A percentile compares a stretch with the other conserved stretches of the same genome.
These are phyloP conservation scores for Penium margaritaceum DNA, from an alignment of 139 green algal species.

Conservation along the genomic window DNA sequence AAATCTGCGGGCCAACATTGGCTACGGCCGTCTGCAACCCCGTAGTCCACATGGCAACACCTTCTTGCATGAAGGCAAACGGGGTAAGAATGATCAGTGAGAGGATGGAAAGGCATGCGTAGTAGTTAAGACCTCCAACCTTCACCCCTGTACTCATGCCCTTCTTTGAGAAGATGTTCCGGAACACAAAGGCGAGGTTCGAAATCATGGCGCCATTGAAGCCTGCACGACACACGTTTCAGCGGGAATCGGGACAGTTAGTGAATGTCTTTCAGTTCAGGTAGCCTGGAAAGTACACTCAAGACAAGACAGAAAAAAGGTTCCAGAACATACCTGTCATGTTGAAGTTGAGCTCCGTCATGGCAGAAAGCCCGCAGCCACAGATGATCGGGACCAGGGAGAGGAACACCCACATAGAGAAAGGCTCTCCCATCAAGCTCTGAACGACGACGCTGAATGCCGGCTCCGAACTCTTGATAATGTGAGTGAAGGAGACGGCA, in stretches of 20 bases:
- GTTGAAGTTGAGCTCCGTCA: conserved; percentile 81
- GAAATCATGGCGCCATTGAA: conserved; percentile 50
- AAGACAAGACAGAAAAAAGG: background rate
- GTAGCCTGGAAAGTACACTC: no score
- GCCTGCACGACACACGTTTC: conserved; percentile 25
- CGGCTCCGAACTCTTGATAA: conserved; percentile 68
- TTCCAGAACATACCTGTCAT: conserved; percentile 23
- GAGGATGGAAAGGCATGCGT: conserved; percentile 47
- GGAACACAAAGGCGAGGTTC: conserved; percentile 49
- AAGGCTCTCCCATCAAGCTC: conserved; percentile 70
- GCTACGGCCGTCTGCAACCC: conserved; percentile 35
- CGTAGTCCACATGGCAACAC: conserved; percentile 33
- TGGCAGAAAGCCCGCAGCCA: conserved; percentile 29
- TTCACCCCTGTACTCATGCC: conserved; percentile 41
- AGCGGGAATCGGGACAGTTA: no score
- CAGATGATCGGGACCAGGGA: conserved; percentile 88
- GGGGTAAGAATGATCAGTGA: conserved; percentile 47
- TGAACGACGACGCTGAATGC: conserved; percentile 87
- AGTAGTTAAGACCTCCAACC: conserved; percentile 48
- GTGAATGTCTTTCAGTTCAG: no score
- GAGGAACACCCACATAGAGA: conserved; percentile 69
- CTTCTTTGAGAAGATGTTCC: conserved; percentile 51
- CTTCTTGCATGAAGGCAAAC: conserved; percentile 45
- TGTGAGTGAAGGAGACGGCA: conserved; percentile 93
- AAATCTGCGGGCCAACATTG: conserved; percentile 35